These are phyloP conservation scores for Adansonia madagascariensis DNA, from an alignment of 441 rosid genomes.

Conservation along the genomic window DNA sequence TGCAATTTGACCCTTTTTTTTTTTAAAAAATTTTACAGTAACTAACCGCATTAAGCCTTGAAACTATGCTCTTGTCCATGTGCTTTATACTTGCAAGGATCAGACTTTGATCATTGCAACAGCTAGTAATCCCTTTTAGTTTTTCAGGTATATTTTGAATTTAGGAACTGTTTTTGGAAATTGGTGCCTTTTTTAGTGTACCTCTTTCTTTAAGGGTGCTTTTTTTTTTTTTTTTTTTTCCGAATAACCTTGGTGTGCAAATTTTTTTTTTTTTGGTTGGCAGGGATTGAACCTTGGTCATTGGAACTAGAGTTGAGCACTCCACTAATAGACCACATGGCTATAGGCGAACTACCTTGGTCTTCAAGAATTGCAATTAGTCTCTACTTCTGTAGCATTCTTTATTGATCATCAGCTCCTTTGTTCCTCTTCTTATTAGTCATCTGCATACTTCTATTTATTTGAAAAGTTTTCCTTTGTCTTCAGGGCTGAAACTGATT, in stretches of 20 bases:
- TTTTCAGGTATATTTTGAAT: constrained; percentile 13
- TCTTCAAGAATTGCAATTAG: neutral
- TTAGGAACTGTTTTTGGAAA: neutral
- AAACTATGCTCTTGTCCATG: neutral
- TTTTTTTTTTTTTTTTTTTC: too few species aligned
- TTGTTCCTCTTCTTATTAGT: neutral
- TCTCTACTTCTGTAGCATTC: neutral
- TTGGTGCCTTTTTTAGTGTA: neutral
- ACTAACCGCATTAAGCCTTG: neutral
- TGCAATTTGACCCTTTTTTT: neutral
- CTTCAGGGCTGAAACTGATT: constrained; percentile 11
- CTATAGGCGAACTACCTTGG: neutral
- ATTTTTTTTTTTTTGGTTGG: too few species aligned
- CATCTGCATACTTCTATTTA: constrained; percentile 11
- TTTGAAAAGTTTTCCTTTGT: neutral
- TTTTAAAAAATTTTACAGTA: neutral
- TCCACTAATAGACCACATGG: too few species aligned
- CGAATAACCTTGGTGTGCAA: neutral
- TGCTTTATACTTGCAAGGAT: neutral
- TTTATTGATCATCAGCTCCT: neutral
- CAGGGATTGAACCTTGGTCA: too few species aligned
- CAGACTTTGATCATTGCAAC: neutral
- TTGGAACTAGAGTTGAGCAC: too few species aligned
- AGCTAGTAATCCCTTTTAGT: neutral
- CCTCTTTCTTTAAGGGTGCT: too few species aligned